Evolutionary conservation across 495 filamentous ascomycete genomes (phyloP).

Genomic region (Penicillium egyptiacum): DNA sequence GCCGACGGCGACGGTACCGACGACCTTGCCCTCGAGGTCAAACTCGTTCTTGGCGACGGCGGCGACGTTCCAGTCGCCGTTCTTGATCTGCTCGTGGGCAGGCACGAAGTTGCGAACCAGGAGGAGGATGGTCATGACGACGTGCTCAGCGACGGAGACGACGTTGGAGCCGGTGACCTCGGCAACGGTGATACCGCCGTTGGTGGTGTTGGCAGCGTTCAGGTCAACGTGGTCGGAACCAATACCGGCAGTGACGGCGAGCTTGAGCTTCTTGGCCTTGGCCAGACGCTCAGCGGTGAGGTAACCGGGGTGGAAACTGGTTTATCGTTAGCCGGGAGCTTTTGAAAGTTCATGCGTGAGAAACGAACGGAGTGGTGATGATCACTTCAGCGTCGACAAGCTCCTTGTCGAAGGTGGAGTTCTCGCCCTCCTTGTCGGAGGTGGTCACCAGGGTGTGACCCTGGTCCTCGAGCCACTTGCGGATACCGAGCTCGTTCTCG

Average conservation of each 20-base stretch:
- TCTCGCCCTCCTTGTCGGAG: constrained; percentile 92
- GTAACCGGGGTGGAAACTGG: constrained; percentile 97
- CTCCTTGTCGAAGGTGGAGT: constrained; percentile 92
- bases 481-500: constrained; percentile 95
- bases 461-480: constrained; percentile 94
- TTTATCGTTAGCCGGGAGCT: constrained; percentile 22
- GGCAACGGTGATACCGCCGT: constrained; percentile 94
- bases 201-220: constrained; percentile 95
- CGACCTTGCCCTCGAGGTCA: constrained; percentile 95
- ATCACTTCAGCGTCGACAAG: constrained; percentile 96
- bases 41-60: constrained; percentile 96
- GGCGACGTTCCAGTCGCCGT: constrained; percentile 93
- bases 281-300: constrained; percentile 93
- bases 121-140: constrained; percentile 96
- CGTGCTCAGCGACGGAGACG: constrained; percentile 89
- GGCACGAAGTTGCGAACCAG: constrained; percentile 98
- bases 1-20: constrained; percentile 95
- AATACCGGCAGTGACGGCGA: constrained; percentile 94
- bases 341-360: background rate
- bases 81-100: constrained; percentile 87
- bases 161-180: constrained; percentile 96
- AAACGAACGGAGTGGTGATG: constrained; percentile 92
- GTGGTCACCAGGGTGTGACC: constrained; percentile 96
- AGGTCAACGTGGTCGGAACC: constrained; percentile 98
- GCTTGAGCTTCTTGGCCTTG: constrained; percentile 98